Base-by-base conservation (phyloP, 768 basidiomycete genomes). In the Mrakia frigida region DNA sequence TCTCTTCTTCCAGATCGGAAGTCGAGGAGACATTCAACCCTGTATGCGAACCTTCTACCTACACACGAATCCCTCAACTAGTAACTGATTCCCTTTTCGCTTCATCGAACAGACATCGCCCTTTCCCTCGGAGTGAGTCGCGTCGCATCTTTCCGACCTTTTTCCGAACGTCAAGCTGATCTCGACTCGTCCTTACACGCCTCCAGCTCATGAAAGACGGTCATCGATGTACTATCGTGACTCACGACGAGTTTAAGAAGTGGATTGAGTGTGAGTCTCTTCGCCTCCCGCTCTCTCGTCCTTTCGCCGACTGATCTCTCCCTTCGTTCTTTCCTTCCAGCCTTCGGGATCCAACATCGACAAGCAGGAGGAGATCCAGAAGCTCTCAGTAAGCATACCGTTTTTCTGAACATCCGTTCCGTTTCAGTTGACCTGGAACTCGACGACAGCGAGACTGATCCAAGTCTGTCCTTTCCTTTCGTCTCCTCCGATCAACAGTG, bases 361-460 rank as follows among this genome's bases (percentile, higher is more conserved):
- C 86, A 86, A 50, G 89, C 89, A 23, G 90, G 90, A 2, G 90
- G 89, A 9, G 90, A 91, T 82, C 89, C 90, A 0, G 89, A 88
- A 0, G 87, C 88, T 3, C 80, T 90, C 81, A 90, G 65, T 68
- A 4, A 37, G 63, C 37, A 56, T n/a, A 10, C 2, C 56, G 25
- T 14, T 68, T 21, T n/a, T n/a, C n/a, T n/a, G n/a, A n/a, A n/a
- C n/a, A n/a, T n/a, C n/a, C n/a, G n/a, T n/a, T n/a, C n/a, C n/a
- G n/a, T n/a, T n/a, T n/a, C n/a, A n/a, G n/a, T n/a, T n/a, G n/a
- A n/a, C n/a, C n/a, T n/a, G n/a, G 37, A 39, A 6, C 35, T 1
- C 7, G 61, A 1, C 25, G 65, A 68, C 4, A 25, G 4, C 25
- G 25, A 39, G 23, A 21, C 65, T 68, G 65, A 68, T 37, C n/a